phyloP scores from a whole-genome alignment of 2,329 filamentous ascomycete genomes.

The Helminthosporium solani region DNA sequence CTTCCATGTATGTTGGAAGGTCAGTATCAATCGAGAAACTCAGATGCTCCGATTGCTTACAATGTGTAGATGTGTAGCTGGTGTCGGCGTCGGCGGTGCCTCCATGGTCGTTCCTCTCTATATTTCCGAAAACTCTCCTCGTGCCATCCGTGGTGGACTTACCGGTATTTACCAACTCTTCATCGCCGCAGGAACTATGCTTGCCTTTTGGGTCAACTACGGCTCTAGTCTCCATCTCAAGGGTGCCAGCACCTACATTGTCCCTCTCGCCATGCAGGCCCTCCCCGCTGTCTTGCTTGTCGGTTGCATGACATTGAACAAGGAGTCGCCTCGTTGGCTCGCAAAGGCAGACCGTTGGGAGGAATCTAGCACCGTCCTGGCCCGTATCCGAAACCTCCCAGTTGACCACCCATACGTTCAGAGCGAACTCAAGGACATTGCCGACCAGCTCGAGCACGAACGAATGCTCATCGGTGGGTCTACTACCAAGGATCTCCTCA shows the following conservation, averaged over 20 bases:
- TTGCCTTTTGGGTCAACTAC: constrained; percentile 58
- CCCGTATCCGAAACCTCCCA: constrained; percentile 57
- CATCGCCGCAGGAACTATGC: constrained; percentile 54
- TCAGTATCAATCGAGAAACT: constrained; percentile 32
- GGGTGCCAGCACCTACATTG: constrained; percentile 56
- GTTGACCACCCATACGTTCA: constrained; percentile 39
- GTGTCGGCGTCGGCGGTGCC: constrained; percentile 53
- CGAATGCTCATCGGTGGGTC: constrained; percentile 57
- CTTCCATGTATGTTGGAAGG: constrained; percentile 66
- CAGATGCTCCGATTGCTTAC: constrained; percentile 11
- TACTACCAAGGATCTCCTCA: constrained; percentile 43
- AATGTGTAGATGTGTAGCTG: constrained; percentile 51
- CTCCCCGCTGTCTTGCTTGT: constrained; percentile 64
- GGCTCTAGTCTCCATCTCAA: constrained; percentile 49
- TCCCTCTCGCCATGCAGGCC: constrained; percentile 65
- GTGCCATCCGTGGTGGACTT: constrained; percentile 59
- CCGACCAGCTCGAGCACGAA: constrained; percentile 53
- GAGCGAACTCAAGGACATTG: constrained; percentile 39
- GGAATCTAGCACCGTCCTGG: constrained; percentile 58
- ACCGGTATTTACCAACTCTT: constrained; percentile 64
- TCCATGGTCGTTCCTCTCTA: constrained; percentile 62
- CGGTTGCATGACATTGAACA: constrained; percentile 61
- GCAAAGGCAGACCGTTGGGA: constrained; percentile 70
- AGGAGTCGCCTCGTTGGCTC: constrained; percentile 68
- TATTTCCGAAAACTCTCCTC: constrained; percentile 61